Conservation (phyloP, 495 filamentous ascomycete species). For the Penicillium mononematosum region DNA sequence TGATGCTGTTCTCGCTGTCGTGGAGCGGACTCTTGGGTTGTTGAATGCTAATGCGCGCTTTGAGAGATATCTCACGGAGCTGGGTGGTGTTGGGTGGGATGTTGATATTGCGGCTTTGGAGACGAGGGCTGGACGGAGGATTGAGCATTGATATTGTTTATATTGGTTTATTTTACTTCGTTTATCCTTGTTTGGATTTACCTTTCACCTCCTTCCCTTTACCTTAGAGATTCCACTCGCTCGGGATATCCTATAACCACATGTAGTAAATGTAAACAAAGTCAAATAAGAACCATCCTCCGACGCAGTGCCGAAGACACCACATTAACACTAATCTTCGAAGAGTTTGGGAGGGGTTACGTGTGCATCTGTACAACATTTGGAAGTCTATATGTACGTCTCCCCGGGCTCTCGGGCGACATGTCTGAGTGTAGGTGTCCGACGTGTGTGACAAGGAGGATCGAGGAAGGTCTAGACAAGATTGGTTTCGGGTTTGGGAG, state of each 20-base stretch:
- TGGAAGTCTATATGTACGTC: background rate
- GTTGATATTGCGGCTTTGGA: constrained; percentile 57
- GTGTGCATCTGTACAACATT: background rate
- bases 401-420: background rate
- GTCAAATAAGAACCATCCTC: background rate
- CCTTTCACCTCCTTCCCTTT: background rate
- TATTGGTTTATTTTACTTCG: background rate
- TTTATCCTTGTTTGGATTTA: background rate
- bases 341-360: background rate
- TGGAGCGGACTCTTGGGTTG: constrained; percentile 22
- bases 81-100: constrained; percentile 60
- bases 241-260: background rate
- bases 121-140: constrained; percentile 48
- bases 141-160: constrained; percentile 18
- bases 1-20: constrained; percentile 12
- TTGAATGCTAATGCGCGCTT: constrained; percentile 44
- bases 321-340: background rate
- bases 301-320: background rate
- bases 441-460: background rate
- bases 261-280: background rate
- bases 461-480: background rate
- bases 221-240: no score
- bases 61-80: constrained; percentile 34
- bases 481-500: background rate
- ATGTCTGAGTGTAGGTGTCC: background rate